Conservation (phyloP, 805 yeast species). For the Candida taoyuanica region DNA sequence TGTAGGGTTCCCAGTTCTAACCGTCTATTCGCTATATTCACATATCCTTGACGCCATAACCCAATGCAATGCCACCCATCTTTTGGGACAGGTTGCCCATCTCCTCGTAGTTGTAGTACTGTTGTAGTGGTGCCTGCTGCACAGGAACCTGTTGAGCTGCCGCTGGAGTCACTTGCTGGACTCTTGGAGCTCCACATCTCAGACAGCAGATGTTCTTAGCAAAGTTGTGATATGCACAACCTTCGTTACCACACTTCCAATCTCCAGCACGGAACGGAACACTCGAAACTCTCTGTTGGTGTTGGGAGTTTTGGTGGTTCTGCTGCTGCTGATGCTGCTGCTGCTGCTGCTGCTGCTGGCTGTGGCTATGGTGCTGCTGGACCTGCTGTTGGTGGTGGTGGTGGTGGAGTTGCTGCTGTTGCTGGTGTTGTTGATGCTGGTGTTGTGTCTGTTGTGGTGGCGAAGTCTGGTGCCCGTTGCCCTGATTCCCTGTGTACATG, state of each 20-base stretch:
- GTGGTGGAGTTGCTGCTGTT: constrained; percentile 4
- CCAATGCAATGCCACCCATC: constrained; percentile 20
- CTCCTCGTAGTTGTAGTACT: constrained; percentile 10
- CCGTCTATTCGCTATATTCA: no score
- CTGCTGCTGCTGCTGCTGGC: constrained; percentile 15
- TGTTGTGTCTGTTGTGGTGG: constrained; percentile 8
- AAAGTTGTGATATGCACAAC: constrained; percentile 85
- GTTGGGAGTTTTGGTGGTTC: constrained; percentile 20
- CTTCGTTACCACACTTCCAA: constrained; percentile 83
- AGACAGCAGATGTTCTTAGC: constrained; percentile 85
- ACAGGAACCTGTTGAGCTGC: constrained; percentile 5
- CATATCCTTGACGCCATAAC: constrained; percentile 11
- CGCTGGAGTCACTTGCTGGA: constrained; percentile 6
- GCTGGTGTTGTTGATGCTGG: constrained; percentile 5
- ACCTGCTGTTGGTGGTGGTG: constrained; percentile 1
- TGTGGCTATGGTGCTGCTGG: constrained; percentile 10
- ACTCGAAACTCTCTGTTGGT: constrained; percentile 33
- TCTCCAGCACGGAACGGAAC: constrained; percentile 98
- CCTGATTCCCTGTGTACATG: constrained; percentile 17
- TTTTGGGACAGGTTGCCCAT: constrained; percentile 19
- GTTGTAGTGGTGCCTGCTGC: constrained; percentile 4
- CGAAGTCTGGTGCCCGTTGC: constrained; percentile 8
- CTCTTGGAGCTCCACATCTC: constrained; percentile 79
- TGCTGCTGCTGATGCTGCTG: constrained; percentile 18
- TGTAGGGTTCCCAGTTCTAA: no score